Conservation (phyloP, 148 eudicot genomes). For the Dysphania ambrosioides region DNA sequence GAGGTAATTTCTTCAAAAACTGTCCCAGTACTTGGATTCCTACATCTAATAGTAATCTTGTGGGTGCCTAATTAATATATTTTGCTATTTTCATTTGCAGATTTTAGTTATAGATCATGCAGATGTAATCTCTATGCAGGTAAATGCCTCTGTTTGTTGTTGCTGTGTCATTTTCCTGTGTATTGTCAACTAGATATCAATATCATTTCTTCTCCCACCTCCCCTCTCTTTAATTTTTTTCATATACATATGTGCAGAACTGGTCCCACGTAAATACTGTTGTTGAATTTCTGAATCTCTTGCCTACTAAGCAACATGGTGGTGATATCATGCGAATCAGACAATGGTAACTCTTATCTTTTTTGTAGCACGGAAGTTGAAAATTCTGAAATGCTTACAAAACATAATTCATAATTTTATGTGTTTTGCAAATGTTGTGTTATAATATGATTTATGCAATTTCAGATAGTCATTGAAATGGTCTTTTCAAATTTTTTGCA, state of each 20-base stretch:
- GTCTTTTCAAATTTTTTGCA: background rate
- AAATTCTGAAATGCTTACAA: too few species aligned
- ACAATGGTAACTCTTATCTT: slow-evolving; percentile 49
- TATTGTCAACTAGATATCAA: slow-evolving; percentile 12
- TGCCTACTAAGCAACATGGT: slow-evolving; percentile 71
- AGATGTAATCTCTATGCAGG: slow-evolving; percentile 96
- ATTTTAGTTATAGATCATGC: slow-evolving; percentile 88
- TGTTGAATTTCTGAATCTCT: slow-evolving; percentile 56
- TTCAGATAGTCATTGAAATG: background rate
- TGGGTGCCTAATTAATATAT: background rate
- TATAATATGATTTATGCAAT: background rate
- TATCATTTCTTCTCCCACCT: background rate
- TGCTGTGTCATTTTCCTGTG: background rate
- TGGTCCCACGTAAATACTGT: slow-evolving; percentile 82
- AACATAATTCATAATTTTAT: background rate
- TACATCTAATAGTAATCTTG: background rate
- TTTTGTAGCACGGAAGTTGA: background rate
- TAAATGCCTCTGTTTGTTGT: slow-evolving; percentile 19
- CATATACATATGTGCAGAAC: slow-evolving; percentile 52
- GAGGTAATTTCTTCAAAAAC: slow-evolving; percentile 46
- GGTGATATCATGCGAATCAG: slow-evolving; percentile 92
- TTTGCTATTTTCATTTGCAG: slow-evolving; percentile 36
- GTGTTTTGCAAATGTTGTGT: background rate
- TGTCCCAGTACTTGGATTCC: slow-evolving; percentile 2
- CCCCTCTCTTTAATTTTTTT: background rate